These are phyloP conservation scores for Colletotrichum sublineola DNA, from an alignment of 2,329 filamentous ascomycete genomes.

Conservation along the genomic window DNA sequence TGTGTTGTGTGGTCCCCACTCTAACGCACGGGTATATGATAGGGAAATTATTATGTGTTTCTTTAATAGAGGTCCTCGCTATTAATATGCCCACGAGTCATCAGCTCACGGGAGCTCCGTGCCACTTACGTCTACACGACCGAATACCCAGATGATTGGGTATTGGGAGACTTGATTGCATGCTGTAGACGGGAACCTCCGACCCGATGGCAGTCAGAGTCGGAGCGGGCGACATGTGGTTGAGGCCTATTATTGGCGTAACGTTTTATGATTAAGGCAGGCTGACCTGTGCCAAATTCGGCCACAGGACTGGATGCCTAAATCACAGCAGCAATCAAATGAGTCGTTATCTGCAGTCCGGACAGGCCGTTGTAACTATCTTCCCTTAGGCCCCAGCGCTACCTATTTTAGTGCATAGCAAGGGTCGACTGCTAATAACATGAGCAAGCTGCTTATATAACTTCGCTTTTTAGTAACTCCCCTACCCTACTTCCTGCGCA, in stretches of 20 bases:
- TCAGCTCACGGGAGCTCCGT: too few species aligned
- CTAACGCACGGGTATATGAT: too few species aligned
- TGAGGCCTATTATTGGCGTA: conserved; percentile 18
- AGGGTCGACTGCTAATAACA: too few species aligned
- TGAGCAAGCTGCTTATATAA: too few species aligned
- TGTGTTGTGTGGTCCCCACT: too few species aligned
- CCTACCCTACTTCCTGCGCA: too few species aligned
- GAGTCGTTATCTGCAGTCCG: background rate
- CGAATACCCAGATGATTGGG: conserved; percentile 8
- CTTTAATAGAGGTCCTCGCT: too few species aligned
- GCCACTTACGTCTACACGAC: background rate
- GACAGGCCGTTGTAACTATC: background rate
- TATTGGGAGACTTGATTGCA: conserved; percentile 5
- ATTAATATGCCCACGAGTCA: too few species aligned
- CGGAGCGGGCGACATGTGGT: conserved; percentile 8
- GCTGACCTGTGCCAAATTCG: conserved; percentile 2
- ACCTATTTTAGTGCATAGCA: too few species aligned
- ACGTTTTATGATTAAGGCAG: conserved; percentile 5
- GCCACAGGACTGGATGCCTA: conserved; percentile 35
- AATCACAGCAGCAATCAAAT: background rate
- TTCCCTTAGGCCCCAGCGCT: too few species aligned
- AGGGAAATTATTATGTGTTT: too few species aligned
- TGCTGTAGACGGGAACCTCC: conserved; percentile 1
- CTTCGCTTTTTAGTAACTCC: too few species aligned
- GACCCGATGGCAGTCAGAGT: background rate